Percentiles rank a stretch among this genome's conserved stretches.
These are phyloP conservation scores for Malus hybrid DNA, from an alignment of 331 rosid species.

Conservation along the genomic window DNA sequence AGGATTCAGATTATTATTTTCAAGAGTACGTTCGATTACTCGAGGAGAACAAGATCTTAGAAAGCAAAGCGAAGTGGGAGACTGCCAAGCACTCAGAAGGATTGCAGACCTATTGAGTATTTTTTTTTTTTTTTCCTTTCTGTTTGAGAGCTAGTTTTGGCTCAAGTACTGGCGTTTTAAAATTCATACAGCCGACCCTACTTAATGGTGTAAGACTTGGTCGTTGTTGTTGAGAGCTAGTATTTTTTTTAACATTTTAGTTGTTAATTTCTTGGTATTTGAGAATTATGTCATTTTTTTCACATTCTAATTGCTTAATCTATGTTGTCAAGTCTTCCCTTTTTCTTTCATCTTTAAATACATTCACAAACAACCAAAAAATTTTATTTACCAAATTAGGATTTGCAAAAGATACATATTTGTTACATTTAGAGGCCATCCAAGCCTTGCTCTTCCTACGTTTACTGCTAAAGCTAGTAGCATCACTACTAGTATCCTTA, in stretches of 20 bases:
- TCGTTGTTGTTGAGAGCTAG: not conserved
- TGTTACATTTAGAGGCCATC: not conserved
- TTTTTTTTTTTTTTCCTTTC: not conserved
- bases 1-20: not conserved
- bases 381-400: not conserved
- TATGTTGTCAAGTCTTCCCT: too few species aligned
- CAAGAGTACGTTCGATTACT: not conserved
- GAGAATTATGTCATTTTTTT: too few species aligned
- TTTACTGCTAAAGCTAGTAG: not conserved
- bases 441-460: not conserved
- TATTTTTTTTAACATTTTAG: not conserved
- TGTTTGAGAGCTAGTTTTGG: not conserved
- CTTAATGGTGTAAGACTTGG: too few species aligned
- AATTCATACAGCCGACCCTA: too few species aligned
- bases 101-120: not conserved
- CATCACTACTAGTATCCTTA: conserved; percentile 9
- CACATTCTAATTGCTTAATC: not conserved
- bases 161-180: too few species aligned
- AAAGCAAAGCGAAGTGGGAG: not conserved
- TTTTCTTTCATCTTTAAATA: not conserved
- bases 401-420: not conserved
- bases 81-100: not conserved
- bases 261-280: too few species aligned
- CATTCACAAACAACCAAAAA: not conserved
- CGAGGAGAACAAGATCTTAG: not conserved